Conservation (phyloP, 2,329 filamentous ascomycete species). For the Huntiella savannae region DNA sequence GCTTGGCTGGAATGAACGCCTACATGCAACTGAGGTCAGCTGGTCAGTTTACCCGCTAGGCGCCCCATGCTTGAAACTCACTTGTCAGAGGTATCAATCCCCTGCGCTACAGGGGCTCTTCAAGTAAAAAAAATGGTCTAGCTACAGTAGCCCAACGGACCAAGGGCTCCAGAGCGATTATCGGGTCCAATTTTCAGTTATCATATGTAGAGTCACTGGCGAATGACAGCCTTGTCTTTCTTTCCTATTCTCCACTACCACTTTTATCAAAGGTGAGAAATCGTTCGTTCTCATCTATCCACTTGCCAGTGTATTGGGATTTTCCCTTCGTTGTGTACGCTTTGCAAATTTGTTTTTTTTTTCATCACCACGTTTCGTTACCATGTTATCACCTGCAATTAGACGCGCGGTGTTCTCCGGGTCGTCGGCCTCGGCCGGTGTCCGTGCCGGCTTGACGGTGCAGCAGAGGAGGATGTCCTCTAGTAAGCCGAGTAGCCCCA, state of each 20-base stretch:
- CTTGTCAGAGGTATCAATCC: no score
- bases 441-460: constrained; percentile 22
- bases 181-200: constrained; percentile 3
- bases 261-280: constrained; percentile 1
- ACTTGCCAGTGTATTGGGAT: neutral
- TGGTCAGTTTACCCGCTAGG: no score
- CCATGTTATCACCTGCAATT: constrained; percentile 36
- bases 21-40: no score
- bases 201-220: neutral
- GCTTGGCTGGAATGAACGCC: no score
- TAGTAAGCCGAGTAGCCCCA: constrained; percentile 43
- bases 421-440: constrained; percentile 16
- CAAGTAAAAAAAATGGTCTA: no score
- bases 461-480: constrained; percentile 40
- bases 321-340: neutral
- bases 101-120: no score
- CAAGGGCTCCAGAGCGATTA: neutral
- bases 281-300: neutral
- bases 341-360: constrained; percentile 10
- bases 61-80: no score
- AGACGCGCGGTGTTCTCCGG: constrained; percentile 28
- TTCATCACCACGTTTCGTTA: constrained; percentile 12
- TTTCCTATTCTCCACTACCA: constrained; percentile 2
- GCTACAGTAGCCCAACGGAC: no score
- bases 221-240: constrained; percentile 3